Percentiles rank a stretch among this genome's conserved stretches.
Conservation (phyloP, 768 basidiomycete genomes). For the Rhizopogon salebrosus region DNA sequence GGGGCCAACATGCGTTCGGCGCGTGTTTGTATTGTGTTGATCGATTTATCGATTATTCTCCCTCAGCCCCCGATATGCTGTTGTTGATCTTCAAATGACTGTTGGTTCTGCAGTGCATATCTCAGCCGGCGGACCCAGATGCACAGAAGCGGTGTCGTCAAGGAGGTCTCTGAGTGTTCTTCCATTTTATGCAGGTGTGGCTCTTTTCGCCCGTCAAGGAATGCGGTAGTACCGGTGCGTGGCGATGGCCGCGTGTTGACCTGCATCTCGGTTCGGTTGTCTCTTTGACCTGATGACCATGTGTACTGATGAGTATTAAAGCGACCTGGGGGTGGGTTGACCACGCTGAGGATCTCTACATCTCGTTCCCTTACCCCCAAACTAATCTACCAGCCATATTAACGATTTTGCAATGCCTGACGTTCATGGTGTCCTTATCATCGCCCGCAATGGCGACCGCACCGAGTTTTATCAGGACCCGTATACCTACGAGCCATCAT, state of each 20-base stretch:
- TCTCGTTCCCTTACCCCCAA: not conserved
- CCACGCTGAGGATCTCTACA: not conserved
- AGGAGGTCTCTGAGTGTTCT: not conserved
- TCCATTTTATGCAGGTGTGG: not conserved
- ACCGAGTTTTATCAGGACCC: constrained; percentile 69
- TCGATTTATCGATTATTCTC: not conserved
- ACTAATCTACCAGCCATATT: not conserved
- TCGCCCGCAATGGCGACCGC: constrained; percentile 76
- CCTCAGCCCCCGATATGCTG: constrained; percentile 1
- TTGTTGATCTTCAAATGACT: not conserved
- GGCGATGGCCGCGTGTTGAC: not conserved
- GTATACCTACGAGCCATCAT: constrained; percentile 53
- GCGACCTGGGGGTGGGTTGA: not conserved
- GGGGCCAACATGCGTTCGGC: not conserved
- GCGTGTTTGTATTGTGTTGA: not conserved
- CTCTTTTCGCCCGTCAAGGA: not conserved
- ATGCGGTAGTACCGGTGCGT: too few species aligned
- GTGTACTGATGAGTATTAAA: not conserved
- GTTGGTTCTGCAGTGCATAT: too few species aligned
- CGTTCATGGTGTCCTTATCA: constrained; percentile 72
- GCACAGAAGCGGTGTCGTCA: not conserved
- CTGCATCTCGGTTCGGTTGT: not conserved
- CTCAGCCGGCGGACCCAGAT: not conserved
- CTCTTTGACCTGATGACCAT: not conserved
- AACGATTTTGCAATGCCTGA: constrained; percentile 17